phyloP scores from a whole-genome alignment of 2,329 filamentous ascomycete species.

The Microdochium trichocladiopsis region DNA sequence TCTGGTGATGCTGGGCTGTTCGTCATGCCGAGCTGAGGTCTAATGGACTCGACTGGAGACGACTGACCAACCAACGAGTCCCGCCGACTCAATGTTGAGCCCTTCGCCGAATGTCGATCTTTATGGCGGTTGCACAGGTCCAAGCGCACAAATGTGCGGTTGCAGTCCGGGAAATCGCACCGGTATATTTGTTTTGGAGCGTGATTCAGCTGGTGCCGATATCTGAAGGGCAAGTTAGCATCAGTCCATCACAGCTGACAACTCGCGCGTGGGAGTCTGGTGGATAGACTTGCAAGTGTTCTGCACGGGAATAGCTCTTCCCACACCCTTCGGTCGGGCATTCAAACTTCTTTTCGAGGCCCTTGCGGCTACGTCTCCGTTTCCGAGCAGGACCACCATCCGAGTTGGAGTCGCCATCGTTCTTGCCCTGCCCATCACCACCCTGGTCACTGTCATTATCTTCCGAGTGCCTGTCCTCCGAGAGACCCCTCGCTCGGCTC shows the following conservation, averaged over 20 bases:
- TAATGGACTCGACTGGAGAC: conserved; percentile 33
- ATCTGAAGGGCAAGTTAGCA: conserved; percentile 33
- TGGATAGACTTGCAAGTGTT: conserved; percentile 67
- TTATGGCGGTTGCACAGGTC: conserved; percentile 84
- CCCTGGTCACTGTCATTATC: conserved; percentile 32
- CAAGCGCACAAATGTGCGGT: conserved; percentile 84
- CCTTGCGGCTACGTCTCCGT: conserved; percentile 67
- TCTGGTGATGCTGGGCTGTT: conserved; percentile 40
- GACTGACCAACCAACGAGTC: conserved; percentile 54
- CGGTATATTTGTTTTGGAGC: conserved; percentile 91
- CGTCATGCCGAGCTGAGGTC: conserved; percentile 29
- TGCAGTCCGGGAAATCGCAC: conserved; percentile 88
- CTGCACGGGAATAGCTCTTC: conserved; percentile 93
- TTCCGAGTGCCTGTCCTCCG: conserved; percentile 4
- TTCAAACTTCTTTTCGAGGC: conserved; percentile 73
- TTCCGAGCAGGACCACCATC: conserved; percentile 47
- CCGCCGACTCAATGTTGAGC: conserved; percentile 68
- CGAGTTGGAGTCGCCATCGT: conserved; percentile 43
- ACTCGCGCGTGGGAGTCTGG: not conserved
- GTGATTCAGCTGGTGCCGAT: conserved; percentile 94
- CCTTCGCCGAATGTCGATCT: conserved; percentile 73
- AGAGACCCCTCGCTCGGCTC: not conserved
- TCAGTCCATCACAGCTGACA: conserved; percentile 2
- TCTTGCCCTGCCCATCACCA: conserved; percentile 25
- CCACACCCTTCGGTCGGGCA: conserved; percentile 84